Evolutionary conservation across 139 green algal species (phyloP).

Genomic region (Nannochloris sp.): DNA sequence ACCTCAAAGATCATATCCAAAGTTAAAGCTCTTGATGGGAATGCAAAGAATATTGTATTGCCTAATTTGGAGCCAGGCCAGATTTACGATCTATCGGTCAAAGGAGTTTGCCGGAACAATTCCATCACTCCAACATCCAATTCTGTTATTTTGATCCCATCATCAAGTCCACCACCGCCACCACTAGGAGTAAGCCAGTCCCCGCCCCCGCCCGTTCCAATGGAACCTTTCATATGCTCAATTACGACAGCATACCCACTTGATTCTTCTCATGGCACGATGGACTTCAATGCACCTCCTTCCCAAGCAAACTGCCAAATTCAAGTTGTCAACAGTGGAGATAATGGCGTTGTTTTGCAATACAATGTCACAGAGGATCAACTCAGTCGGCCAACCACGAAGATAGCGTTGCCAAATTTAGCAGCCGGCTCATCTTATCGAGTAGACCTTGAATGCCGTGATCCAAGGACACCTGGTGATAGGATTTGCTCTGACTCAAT

Average conservation of each 20-base stretch:
- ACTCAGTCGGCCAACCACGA: background rate
- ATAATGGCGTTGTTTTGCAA: background rate
- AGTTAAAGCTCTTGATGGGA: background rate
- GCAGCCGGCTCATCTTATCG: background rate
- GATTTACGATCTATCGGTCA: background rate
- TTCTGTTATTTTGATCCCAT: background rate
- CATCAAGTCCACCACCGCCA: background rate
- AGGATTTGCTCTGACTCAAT: background rate
- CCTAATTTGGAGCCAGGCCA: background rate
- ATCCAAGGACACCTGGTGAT: background rate
- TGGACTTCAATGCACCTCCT: background rate
- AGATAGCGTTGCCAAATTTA: background rate
- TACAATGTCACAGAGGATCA: background rate
- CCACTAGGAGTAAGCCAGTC: too few species aligned
- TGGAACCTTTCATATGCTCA: background rate
- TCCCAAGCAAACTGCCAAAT: background rate
- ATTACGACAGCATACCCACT: background rate
- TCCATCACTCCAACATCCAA: background rate
- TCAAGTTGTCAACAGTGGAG: background rate
- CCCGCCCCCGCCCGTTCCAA: background rate
- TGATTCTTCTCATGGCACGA: background rate
- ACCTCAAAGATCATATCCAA: background rate
- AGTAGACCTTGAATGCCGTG: too few species aligned
- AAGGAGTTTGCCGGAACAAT: background rate
- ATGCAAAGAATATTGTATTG: background rate